Evolutionary conservation across 164 flowering plant genomes (phyloP).

Genomic region (Nymphaea thermarum): DNA sequence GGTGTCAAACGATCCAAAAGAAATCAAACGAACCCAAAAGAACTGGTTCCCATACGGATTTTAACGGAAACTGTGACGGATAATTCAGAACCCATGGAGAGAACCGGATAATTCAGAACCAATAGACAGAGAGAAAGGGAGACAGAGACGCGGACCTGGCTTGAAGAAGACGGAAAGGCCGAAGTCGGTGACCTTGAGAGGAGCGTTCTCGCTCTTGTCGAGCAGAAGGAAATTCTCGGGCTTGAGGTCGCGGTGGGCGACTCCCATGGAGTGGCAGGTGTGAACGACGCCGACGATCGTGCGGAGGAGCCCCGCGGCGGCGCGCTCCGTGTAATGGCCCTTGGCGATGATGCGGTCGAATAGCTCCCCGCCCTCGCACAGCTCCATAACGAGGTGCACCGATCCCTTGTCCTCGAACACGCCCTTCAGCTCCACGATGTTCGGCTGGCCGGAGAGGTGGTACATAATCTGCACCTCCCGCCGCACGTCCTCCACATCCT

Average conservation of each 20-base stretch:
- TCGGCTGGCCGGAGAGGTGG: constrained; percentile 23
- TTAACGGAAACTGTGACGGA: too few species aligned
- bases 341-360: constrained; percentile 25
- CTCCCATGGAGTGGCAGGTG: constrained; percentile 28
- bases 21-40: too few species aligned
- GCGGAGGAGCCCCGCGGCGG: constrained; percentile 17
- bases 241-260: constrained; percentile 28
- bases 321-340: constrained; percentile 27
- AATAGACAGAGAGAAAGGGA: background rate
- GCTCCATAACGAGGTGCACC: constrained; percentile 27
- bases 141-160: constrained; percentile 12
- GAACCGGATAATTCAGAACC: too few species aligned
- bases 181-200: constrained; percentile 27
- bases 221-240: constrained; percentile 30
- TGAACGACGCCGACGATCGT: constrained; percentile 16
- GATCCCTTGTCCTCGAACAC: constrained; percentile 24
- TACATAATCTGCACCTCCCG: constrained; percentile 33
- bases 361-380: constrained; percentile 28
- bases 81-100: too few species aligned
- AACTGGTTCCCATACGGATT: too few species aligned
- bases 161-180: constrained; percentile 27
- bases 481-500: constrained; percentile 26
- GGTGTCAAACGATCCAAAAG: too few species aligned
- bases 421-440: constrained; percentile 20
- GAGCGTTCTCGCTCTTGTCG: constrained; percentile 20